These are phyloP conservation scores for Colletotrichum paranaense DNA, from an alignment of 2,329 filamentous ascomycete genomes.

Conservation along the genomic window DNA sequence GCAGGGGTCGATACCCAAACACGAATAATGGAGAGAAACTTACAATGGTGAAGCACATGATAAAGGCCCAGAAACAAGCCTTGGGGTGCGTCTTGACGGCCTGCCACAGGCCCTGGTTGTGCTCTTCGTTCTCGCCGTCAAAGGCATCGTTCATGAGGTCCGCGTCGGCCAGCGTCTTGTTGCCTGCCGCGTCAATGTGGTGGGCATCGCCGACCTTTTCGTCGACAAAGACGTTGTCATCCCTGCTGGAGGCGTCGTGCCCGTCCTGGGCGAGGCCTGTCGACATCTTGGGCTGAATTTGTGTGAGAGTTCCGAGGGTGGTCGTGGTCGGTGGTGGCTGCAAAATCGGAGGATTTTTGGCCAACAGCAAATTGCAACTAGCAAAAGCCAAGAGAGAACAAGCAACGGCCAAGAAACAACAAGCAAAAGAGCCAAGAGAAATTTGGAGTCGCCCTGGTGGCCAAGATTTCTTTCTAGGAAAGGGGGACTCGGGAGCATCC, in stretches of 20 bases:
- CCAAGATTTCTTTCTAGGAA: neutral
- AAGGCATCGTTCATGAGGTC: constrained; percentile 54
- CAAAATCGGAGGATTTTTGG: no score
- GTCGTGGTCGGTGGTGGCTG: no score
- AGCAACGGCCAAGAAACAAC: neutral
- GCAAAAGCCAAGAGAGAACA: neutral
- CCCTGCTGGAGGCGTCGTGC: neutral
- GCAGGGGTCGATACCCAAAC: neutral
- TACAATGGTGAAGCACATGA: constrained; percentile 63
- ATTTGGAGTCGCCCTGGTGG: neutral
- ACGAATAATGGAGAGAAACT: constrained; percentile 37
- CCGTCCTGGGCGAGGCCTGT: constrained; percentile 24
- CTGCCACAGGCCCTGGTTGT: constrained; percentile 51
- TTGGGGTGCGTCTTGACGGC: constrained; percentile 53
- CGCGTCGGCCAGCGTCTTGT: constrained; percentile 48
- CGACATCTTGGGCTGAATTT: constrained; percentile 24
- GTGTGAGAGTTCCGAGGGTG: neutral
- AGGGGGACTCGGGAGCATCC: neutral
- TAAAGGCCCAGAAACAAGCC: constrained; percentile 59
- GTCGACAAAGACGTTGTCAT: neutral
- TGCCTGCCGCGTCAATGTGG: constrained; percentile 44
- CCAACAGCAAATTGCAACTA: no score
- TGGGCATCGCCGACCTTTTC: constrained; percentile 30
- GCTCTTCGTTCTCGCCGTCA: constrained; percentile 56
- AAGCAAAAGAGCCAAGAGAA: neutral